These are phyloP conservation scores for Globisporangium cystogenes DNA, from an alignment of 352 stramenopile species.

Conservation along the genomic window DNA sequence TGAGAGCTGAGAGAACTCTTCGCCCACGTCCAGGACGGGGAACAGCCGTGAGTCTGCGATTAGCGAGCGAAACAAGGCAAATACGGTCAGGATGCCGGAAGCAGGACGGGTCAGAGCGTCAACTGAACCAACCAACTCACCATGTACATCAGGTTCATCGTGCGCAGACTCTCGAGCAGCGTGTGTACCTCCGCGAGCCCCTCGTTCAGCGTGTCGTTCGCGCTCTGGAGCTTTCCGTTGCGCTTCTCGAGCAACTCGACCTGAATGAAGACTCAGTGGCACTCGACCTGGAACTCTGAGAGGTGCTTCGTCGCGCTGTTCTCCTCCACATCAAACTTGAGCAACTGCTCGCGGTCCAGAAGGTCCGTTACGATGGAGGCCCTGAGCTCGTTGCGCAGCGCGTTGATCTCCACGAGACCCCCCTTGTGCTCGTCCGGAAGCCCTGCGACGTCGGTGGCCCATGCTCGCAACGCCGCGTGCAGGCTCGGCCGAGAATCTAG, in stretches of 20 bases:
- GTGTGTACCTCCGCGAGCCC: conserved; percentile 59
- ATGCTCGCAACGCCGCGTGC: conserved; percentile 24
- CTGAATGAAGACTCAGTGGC: conserved; percentile 27
- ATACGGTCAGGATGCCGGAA: background rate
- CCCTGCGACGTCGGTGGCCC: conserved; percentile 32
- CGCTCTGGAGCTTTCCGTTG: conserved; percentile 40
- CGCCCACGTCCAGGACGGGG: conserved; percentile 4
- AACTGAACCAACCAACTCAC: conserved; percentile 6
- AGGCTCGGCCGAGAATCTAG: conserved; percentile 41
- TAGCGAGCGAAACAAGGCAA: conserved; percentile 21
- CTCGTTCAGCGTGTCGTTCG: conserved; percentile 49
- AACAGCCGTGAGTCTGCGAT: conserved; percentile 54
- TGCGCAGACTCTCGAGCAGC: conserved; percentile 58
- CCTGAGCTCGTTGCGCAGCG: conserved; percentile 47
- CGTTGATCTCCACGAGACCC: conserved; percentile 43
- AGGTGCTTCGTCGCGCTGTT: conserved; percentile 19
- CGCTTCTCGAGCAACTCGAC: conserved; percentile 60
- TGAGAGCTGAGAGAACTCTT: too few species aligned
- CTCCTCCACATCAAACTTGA: conserved; percentile 29
- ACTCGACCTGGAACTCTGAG: conserved; percentile 31
- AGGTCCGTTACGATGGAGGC: conserved; percentile 44
- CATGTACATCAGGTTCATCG: conserved; percentile 68
- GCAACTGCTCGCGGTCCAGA: conserved; percentile 42
- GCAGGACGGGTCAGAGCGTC: background rate
- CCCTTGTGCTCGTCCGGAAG: conserved; percentile 38